These are phyloP conservation scores for Cryptococcus sp. DNA, from an alignment of 1,284 basidiomycete genomes.

Conservation along the genomic window DNA sequence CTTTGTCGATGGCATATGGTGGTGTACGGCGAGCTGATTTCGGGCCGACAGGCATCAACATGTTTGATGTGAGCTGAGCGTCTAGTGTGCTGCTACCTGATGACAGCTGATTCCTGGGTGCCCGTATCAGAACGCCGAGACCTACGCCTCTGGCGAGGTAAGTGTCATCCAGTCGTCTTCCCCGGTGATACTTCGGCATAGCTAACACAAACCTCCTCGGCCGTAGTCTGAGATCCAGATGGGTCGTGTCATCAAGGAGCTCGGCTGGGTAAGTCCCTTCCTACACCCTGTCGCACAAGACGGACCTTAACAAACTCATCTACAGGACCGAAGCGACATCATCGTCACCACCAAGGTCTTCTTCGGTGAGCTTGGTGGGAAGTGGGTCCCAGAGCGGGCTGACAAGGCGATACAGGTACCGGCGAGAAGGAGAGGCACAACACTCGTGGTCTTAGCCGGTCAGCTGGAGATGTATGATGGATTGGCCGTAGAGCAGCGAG, in stretches of 20 bases:
- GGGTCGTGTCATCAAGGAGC: conserved; percentile 72
- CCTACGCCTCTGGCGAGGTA: conserved; percentile 69
- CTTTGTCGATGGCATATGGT: neutral
- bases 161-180: conserved; percentile 35
- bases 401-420: neutral
- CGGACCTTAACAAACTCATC: neutral
- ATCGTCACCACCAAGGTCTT: conserved; percentile 66
- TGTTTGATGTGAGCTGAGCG: conserved; percentile 54
- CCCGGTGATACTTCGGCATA: neutral
- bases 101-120: conserved; percentile 8
- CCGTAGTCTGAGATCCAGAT: conserved; percentile 54
- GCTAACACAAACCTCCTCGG: conserved; percentile 6
- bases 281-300: neutral
- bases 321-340: conserved; percentile 61
- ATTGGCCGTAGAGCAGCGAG: conserved; percentile 2
- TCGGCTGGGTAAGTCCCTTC: conserved; percentile 53
- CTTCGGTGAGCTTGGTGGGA: conserved; percentile 46
- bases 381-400: no score
- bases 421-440: conserved; percentile 56
- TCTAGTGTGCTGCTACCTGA: neutral
- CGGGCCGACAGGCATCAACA: conserved; percentile 48
- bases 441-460: conserved; percentile 43
- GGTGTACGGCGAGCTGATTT: neutral
- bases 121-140: conserved; percentile 58
- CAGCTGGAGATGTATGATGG: neutral